A percentile compares a stretch with the other conserved stretches of the same genome.
Evolutionary conservation across 352 stramenopile species (phyloP).

Genomic region (Plasmopara muralis): DNA sequence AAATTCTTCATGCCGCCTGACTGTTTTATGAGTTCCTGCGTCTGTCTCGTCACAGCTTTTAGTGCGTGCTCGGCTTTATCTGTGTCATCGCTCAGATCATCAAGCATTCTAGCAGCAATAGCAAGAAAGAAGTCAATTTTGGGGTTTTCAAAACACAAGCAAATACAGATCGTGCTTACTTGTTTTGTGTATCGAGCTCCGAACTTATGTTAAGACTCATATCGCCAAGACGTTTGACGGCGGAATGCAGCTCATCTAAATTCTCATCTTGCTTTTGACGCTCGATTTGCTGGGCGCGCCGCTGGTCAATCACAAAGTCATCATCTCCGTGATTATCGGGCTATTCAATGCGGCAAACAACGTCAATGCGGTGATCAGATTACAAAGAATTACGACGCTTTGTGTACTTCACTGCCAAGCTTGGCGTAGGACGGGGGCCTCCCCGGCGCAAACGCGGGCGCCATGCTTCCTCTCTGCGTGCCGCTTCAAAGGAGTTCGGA

Average conservation of each 20-base stretch:
- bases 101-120: conserved; percentile 54
- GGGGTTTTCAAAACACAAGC: conserved; percentile 6
- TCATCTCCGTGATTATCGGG: conserved; percentile 47
- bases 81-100: conserved; percentile 78
- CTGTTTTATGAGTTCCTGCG: conserved; percentile 80
- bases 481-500: conserved; percentile 1
- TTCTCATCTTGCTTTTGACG: conserved; percentile 81
- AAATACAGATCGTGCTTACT: conserved; percentile 24
- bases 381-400: conserved; percentile 1
- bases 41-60: conserved; percentile 76
- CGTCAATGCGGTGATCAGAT: conserved; percentile 2
- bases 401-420: conserved; percentile 53
- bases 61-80: conserved; percentile 73
- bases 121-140: conserved; percentile 4
- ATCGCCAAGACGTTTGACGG: conserved; percentile 73
- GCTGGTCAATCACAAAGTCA: conserved; percentile 46
- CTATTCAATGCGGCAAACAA: conserved; percentile 13
- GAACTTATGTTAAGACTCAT: conserved; percentile 83
- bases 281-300: conserved; percentile 57
- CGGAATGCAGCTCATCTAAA: conserved; percentile 66
- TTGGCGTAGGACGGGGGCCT: conserved; percentile 67
- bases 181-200: conserved; percentile 77
- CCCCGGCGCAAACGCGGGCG: conserved; percentile 45
- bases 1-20: conserved; percentile 84
- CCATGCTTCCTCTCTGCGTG: conserved; percentile 25